Percentiles rank a stretch among this genome's conserved stretches.
These are phyloP conservation scores for Orbilia ellipsospora DNA, from an alignment of 2,329 filamentous ascomycete genomes.

Conservation along the genomic window DNA sequence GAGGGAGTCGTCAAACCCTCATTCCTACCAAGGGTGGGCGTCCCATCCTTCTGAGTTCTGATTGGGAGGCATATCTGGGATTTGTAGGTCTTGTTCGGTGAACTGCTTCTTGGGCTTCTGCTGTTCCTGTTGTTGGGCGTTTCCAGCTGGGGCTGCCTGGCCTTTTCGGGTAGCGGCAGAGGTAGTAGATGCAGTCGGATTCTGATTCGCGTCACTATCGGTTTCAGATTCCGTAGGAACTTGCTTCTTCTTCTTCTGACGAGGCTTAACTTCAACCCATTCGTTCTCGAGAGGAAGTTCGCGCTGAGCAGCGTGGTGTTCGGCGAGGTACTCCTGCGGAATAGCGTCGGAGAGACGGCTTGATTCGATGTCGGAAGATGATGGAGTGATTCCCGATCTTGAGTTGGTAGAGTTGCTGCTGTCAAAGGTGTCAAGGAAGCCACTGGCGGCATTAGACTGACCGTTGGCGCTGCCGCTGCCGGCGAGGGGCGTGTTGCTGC, in stretches of 20 bases:
- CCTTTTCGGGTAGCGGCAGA: constrained; percentile 8
- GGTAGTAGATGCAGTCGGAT: constrained; percentile 33
- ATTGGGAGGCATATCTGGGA: constrained; percentile 35
- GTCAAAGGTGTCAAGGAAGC: constrained; percentile 49
- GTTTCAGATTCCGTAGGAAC: constrained; percentile 49
- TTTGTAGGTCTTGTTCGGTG: constrained; percentile 40
- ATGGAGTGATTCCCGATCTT: constrained; percentile 40
- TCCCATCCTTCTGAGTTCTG: constrained; percentile 44
- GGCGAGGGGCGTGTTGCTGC: constrained; percentile 47
- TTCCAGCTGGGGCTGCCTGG: background rate
- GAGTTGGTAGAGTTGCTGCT: constrained; percentile 46
- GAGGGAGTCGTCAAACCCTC: background rate
- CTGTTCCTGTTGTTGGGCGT: constrained; percentile 11
- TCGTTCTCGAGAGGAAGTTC: constrained; percentile 48
- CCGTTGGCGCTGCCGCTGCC: background rate
- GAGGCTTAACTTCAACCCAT: constrained; percentile 52
- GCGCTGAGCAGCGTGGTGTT: constrained; percentile 18
- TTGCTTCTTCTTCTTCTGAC: constrained; percentile 54
- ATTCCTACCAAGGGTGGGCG: constrained; percentile 49
- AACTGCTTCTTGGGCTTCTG: constrained; percentile 34
- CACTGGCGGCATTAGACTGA: constrained; percentile 7
- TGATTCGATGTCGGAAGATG: constrained; percentile 45
- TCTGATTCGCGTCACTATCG: constrained; percentile 49
- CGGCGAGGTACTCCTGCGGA: constrained; percentile 43
- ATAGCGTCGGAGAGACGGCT: constrained; percentile 33